Evolutionary conservation across 2,329 filamentous ascomycete genomes (phyloP), one percentile per base, ranked within the genome.

Genomic region (Monosporascus ibericus): DNA sequence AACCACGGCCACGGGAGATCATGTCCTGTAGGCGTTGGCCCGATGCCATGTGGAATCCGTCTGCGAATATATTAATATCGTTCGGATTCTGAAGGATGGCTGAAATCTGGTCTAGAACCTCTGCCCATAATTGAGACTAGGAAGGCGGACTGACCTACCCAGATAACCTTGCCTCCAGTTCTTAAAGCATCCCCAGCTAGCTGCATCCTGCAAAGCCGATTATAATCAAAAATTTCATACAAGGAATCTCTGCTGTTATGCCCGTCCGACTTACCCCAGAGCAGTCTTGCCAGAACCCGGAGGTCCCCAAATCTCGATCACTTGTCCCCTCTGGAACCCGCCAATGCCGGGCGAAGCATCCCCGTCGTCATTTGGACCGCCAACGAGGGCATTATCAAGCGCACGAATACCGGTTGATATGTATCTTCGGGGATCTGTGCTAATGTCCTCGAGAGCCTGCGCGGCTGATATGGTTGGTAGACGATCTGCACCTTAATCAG

Each of bases 251-350:
- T 39, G 51, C 25, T 22, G 2, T 44, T 18, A 27, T 22, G 20
- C 7, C 15, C 34, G 17, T 34, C 6, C 5, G 47, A 72, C 82
- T 72, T 76, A 92, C 88, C 86, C 88, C 60, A 96, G 74, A 14
- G 86, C 78, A 4, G 90, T 95, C 75, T 95, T 96, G 30, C 92
- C 92, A 25, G 82, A 82, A 2, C 91, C 92, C 8, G 90, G 87
- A 11, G 92, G 90, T 0, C 92, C 92, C 80, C 89, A 95, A 48
- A 96, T 73, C 69, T 97, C 92, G 3, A 88, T 88, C 42, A 96
- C 78, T 67, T 90, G 88, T 15, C 91, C 90, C 52, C 85, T 82
- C 55, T 79, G 79, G 47, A 95, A 75, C 4, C 90, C 91, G 18
- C 79, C 77, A 50, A 55, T 58, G 9, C 48, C 51, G 30, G 54